Evolutionary conservation across 148 eudicot species (phyloP), one percentile per base, ranked within the genome.

Genomic region (Oxyria digyna): DNA sequence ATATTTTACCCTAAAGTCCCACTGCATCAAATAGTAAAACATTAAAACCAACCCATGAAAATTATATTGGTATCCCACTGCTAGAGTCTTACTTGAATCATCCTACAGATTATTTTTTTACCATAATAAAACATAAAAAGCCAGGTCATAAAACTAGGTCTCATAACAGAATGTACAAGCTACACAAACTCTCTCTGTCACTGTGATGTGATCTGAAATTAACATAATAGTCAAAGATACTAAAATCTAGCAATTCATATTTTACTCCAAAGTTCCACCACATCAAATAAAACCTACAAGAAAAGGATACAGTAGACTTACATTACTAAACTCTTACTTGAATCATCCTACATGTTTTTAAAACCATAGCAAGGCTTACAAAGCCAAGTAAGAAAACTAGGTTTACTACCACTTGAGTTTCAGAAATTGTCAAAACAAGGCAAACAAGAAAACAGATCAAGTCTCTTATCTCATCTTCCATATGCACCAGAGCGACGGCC

Each of bases 401-500:
- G 37, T 2, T 2, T 33, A 33, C 37, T 2, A 33, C 5, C 5
- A 5, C 37, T n/a, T n/a, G n/a, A n/a, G n/a, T n/a, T 35, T 35
- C 38, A 35, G 41, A 38, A 0, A 38, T 7, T 38, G 41, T 38
- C 41, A 26, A 31, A 29, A 27, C 65, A 31, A 31, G 20, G 5
- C 37, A 52, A 52, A 21, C 41, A 14, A 21, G 42, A 13, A 10
- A 23, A 23, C 12, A 35, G 41, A 20, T 66, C 50, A 52, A 55
- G 46, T 23, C 17, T 6, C 21, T 42, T 64, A 52, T 23, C 42
- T 82, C 68, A 84, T 75, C 88, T 85, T 62, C 64, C 80, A 57
- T 81, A 81, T 0, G 23, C 75, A 72, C 79, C 75, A 63, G 88
- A 81, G 68, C 98, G 96, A 69, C 87, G 95, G 21, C 78, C 78